Conservation (phyloP, 73 alveolate species). For the Durusdinium trenchii region DNA sequence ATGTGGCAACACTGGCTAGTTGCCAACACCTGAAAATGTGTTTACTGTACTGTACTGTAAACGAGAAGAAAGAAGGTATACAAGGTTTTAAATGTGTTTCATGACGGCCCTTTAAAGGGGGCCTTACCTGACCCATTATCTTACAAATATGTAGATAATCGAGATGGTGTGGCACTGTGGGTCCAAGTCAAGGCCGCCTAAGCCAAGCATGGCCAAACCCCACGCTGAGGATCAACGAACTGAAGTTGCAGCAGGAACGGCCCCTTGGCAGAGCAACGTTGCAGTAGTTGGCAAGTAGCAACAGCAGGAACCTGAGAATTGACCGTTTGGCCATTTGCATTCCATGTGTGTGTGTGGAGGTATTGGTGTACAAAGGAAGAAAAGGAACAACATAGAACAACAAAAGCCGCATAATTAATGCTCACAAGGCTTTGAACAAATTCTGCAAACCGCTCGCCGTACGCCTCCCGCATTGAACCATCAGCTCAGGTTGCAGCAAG, state of each 20-base stretch:
- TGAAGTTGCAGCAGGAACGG: conserved; percentile 90
- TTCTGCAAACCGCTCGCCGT: background rate
- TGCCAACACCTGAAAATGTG: too few species aligned
- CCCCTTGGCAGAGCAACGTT: background rate
- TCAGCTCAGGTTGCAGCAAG: conserved; percentile 47
- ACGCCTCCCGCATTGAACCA: background rate
- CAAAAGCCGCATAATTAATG: background rate
- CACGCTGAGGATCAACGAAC: conserved; percentile 46
- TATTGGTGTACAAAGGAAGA: background rate
- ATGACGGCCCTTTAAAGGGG: too few species aligned
- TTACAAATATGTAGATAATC: background rate
- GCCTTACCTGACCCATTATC: too few species aligned
- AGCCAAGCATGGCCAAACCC: background rate
- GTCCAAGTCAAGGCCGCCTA: background rate
- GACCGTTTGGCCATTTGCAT: background rate
- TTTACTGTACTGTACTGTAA: too few species aligned
- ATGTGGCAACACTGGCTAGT: too few species aligned
- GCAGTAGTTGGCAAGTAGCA: background rate
- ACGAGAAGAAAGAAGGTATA: too few species aligned
- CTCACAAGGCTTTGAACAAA: background rate
- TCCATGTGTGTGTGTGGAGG: background rate
- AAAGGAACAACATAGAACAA: background rate
- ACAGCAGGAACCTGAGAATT: background rate
- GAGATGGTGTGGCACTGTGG: background rate
- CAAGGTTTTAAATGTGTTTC: background rate